These are phyloP conservation scores for Leccinum pellstonianum DNA, from an alignment of 768 basidiomycete genomes.

Conservation along the genomic window DNA sequence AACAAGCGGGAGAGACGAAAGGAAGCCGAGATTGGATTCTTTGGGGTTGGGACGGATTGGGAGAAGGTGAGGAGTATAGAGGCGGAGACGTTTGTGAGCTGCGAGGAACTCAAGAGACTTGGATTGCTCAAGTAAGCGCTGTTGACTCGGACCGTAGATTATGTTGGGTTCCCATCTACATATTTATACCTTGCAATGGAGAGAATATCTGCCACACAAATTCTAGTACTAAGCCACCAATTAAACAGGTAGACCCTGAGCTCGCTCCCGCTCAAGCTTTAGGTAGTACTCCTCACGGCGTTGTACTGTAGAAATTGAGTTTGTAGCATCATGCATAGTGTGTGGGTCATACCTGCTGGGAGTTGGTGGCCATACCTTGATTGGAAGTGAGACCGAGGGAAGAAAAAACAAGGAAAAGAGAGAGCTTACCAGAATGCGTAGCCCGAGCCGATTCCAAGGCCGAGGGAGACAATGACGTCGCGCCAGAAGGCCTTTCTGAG, in stretches of 20 bases:
- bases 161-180: slow-evolving; percentile 9
- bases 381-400: slow-evolving; percentile 26
- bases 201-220: background rate
- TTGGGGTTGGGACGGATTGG: slow-evolving; percentile 92
- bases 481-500: slow-evolving; percentile 92
- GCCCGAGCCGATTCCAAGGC: slow-evolving; percentile 70
- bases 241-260: slow-evolving; percentile 18
- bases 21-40: slow-evolving; percentile 79
- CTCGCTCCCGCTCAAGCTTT: slow-evolving; percentile 67
- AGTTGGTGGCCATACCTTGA: slow-evolving; percentile 82
- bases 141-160: slow-evolving; percentile 14
- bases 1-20: slow-evolving; percentile 68
- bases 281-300: slow-evolving; percentile 84
- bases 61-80: slow-evolving; percentile 79
- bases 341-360: slow-evolving; percentile 56
- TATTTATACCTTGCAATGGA: slow-evolving; percentile 28
- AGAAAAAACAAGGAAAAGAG: slow-evolving; percentile 5
- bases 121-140: slow-evolving; percentile 48
- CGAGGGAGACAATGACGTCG: slow-evolving; percentile 72
- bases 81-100: slow-evolving; percentile 66
- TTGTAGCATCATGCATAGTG: slow-evolving; percentile 6
- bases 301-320: slow-evolving; percentile 54
- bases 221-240: slow-evolving; percentile 8
- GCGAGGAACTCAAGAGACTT: slow-evolving; percentile 70
- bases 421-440: slow-evolving; percentile 81